Evolutionary conservation across 2,329 filamentous ascomycete species (phyloP), one percentile per base, ranked within the genome.

Genomic region (Arthroderma uncinatum): DNA sequence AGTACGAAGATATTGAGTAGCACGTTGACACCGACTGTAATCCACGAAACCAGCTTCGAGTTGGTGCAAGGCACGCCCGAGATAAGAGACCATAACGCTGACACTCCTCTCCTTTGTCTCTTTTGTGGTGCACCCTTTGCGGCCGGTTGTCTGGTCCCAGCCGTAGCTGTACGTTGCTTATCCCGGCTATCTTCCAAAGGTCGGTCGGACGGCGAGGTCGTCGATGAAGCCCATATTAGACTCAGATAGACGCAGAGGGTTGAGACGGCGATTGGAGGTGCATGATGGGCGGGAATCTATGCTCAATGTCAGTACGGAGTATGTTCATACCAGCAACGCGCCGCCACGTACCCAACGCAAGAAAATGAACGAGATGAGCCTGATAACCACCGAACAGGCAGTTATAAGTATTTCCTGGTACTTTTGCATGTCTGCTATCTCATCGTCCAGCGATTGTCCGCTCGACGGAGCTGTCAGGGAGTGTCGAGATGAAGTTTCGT

Each of bases 41-140:
- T 63, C 50, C 81, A 71, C 19, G 87, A 92, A 64, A 84, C 78
- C 21, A 84, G 64, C 10, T 81, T 74, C 54, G 83, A 89, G n/a
- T 77, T 79, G 5, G 86, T 81, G 64, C 83, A 89, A 1, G 93
- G 92, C 0, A 85, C 74, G 2, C 93, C 93, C 2, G 82, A 82
- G 23, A 94, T 72, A 5, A 97, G 74, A 2, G 88, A 87, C 62
- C 42, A 25, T 16, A 56, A 14, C 6, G 34, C 36, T 14, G 30
- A 39, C 8, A 53, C 50, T 25, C 33, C 21, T 23, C 25, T 53
- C 9, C 8, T 25, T 3, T 23, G 33, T n/a, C 50, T 3, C 19
- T 8, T 23, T 25, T 23, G 50, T 7, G 21, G 12, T 16, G 44
- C 23, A 14, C 9, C 7, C 12, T 50, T 19, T 14, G n/a, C 25